Conservation (phyloP, 108 stramenopile species). For the Cyclotella sp. region DNA sequence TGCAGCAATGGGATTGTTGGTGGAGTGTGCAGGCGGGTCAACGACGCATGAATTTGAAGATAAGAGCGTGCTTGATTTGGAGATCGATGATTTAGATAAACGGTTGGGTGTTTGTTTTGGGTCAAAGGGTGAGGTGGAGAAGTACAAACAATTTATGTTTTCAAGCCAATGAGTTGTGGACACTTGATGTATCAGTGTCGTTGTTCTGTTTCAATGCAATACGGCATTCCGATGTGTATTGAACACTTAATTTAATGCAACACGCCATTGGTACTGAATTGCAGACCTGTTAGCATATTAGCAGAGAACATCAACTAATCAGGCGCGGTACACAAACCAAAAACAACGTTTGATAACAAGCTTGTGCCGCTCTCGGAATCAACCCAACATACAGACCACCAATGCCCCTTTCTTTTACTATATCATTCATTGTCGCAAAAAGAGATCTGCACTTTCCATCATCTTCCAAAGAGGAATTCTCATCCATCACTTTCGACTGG, state of each 20-base stretch:
- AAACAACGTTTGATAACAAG: conserved; percentile 42
- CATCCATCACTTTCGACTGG: conserved; percentile 23
- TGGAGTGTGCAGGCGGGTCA: conserved; percentile 89
- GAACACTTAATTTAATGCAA: too few species aligned
- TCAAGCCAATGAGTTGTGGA: conserved; percentile 2
- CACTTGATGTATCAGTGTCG: too few species aligned
- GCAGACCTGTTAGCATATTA: neutral
- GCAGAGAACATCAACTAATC: neutral
- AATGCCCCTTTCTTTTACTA: conserved; percentile 32
- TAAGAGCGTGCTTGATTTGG: conserved; percentile 83
- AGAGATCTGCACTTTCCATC: conserved; percentile 2
- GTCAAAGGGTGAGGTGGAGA: conserved; percentile 72
- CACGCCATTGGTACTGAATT: too few species aligned
- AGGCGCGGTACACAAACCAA: conserved; percentile 39
- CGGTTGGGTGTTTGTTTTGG: conserved; percentile 88
- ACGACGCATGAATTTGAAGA: conserved; percentile 79
- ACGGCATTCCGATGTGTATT: too few species aligned
- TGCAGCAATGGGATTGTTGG: conserved; percentile 87
- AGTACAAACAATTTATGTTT: conserved; percentile 84
- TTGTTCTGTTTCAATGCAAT: too few species aligned
- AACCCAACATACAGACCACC: conserved; percentile 32
- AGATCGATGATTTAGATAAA: conserved; percentile 76
- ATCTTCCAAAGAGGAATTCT: neutral
- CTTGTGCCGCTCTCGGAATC: conserved; percentile 31
- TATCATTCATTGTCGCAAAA: conserved; percentile 30